Percentiles rank a stretch among this genome's conserved stretches.
These are phyloP conservation scores for Aphanomyces astaci DNA, from an alignment of 352 stramenopile genomes.

Conservation along the genomic window DNA sequence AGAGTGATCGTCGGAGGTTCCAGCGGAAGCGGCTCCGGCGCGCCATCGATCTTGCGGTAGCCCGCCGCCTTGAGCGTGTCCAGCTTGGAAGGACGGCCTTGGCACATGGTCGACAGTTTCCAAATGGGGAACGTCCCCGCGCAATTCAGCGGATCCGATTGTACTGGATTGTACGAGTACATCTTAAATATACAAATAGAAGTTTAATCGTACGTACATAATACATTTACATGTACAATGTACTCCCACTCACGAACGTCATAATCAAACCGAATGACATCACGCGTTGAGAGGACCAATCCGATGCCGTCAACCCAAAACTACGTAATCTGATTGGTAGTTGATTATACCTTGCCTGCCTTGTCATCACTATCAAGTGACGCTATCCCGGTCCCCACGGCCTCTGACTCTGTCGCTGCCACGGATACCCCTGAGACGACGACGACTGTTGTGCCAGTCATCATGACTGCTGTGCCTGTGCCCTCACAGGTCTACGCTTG, in stretches of 20 bases:
- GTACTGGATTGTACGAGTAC: neutral
- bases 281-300: neutral
- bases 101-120: conserved; percentile 11
- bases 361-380: no score
- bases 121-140: conserved; percentile 6
- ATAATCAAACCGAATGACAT: neutral
- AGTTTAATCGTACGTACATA: conserved; percentile 2
- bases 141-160: neutral
- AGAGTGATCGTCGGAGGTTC: conserved; percentile 81
- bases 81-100: conserved; percentile 7
- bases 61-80: conserved; percentile 43
- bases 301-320: neutral
- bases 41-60: conserved; percentile 63
- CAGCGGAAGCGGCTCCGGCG: conserved; percentile 70
- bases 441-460: no score
- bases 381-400: no score
- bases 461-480: no score
- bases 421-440: no score
- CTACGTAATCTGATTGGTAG: neutral
- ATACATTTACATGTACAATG: neutral
- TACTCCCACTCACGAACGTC: no score
- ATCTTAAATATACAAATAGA: no score
- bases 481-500: no score
- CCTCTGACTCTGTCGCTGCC: no score
- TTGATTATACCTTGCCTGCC: neutral